Conservation (phyloP, 257 asterid genomes). For the Ajuga chamaepitys region DNA sequence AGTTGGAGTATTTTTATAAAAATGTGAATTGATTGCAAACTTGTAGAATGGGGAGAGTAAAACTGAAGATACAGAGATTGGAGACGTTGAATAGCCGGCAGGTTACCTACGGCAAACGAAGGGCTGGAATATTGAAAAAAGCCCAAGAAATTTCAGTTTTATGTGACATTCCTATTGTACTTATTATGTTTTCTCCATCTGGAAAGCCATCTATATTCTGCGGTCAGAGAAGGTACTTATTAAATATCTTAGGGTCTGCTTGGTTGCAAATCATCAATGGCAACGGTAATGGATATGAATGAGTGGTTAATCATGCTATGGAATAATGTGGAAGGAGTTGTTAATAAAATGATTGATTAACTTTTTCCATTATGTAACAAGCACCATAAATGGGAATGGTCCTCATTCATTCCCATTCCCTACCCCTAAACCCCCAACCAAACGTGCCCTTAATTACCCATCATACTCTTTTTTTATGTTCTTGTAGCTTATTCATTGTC, state of each 20-base stretch:
- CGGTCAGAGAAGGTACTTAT: conserved; percentile 57
- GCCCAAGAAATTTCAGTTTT: conserved; percentile 78
- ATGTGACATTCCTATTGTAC: conserved; percentile 70
- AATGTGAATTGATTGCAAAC: background rate
- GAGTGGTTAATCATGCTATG: too few species aligned
- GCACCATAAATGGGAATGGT: too few species aligned
- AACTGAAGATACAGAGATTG: conserved; percentile 70
- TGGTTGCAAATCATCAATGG: too few species aligned
- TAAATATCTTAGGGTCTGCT: too few species aligned
- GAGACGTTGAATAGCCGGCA: conserved; percentile 74
- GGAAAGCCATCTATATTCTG: conserved; percentile 73
- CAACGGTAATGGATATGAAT: too few species aligned
- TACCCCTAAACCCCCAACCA: too few species aligned
- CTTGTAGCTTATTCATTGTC: background rate
- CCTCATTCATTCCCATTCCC: too few species aligned
- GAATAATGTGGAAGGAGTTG: too few species aligned
- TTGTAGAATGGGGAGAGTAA: conserved; percentile 87
- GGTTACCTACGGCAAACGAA: conserved; percentile 71
- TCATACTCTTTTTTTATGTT: background rate
- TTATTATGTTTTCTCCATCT: conserved; percentile 81
- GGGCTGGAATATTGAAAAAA: conserved; percentile 74
- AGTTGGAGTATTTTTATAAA: background rate
- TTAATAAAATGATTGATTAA: too few species aligned
- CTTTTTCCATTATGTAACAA: too few species aligned
- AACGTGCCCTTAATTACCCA: too few species aligned